phyloP scores from a whole-genome alignment of 2,329 filamentous ascomycete species.

The Colletotrichum simmondsii region DNA sequence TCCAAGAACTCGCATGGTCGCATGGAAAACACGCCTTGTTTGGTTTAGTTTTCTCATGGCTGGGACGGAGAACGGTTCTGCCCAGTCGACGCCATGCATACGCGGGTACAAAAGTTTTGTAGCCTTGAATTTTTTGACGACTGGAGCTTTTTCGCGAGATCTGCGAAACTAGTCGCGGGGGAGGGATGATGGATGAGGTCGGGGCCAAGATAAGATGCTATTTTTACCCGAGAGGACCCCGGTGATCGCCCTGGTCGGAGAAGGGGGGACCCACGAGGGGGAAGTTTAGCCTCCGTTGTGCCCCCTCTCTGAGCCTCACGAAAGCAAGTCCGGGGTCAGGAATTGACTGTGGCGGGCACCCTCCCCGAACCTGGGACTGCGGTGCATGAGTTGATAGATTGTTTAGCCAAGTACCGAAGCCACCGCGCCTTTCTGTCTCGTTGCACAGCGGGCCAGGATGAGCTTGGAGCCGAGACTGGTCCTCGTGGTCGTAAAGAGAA shows the following conservation, averaged over 20 bases:
- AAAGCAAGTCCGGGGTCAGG: conserved; percentile 11
- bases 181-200: neutral
- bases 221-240: conserved; percentile 28
- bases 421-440: neutral
- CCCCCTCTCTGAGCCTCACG: conserved; percentile 47
- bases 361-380: neutral
- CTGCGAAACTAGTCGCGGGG: neutral
- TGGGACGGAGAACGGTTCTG: neutral
- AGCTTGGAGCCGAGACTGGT: neutral
- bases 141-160: neutral
- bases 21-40: neutral
- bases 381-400: conserved; percentile 15
- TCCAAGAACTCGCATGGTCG: neutral
- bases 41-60: conserved; percentile 7
- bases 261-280: conserved; percentile 14
- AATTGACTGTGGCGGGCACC: conserved; percentile 2
- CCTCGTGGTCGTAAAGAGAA: neutral
- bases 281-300: conserved; percentile 19
- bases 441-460: neutral
- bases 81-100: conserved; percentile 7
- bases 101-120: neutral
- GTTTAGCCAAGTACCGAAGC: conserved; percentile 3
- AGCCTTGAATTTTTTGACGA: neutral
- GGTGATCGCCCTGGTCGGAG: conserved; percentile 25
- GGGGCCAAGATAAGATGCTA: conserved; percentile 16